Evolutionary conservation across 306 rosid genomes (phyloP).

Genomic region (Fragaria vesca): DNA sequence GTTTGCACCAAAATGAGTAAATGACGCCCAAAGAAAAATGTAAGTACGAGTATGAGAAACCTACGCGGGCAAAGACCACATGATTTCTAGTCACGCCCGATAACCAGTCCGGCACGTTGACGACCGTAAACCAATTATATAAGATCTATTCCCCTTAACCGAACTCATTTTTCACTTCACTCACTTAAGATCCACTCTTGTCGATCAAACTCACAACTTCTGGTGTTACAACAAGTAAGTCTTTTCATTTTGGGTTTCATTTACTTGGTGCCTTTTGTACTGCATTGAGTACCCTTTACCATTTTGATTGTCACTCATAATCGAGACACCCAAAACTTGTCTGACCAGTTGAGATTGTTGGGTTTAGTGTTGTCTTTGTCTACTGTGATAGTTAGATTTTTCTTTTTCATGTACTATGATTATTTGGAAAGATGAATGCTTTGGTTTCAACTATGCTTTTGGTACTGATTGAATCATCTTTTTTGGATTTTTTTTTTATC

Average conservation of each 20-base stretch:
- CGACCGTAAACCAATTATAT: too few relatives aligned
- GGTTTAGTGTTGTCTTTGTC: not conserved
- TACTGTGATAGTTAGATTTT: not conserved
- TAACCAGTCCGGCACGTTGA: slow-evolving; percentile 35
- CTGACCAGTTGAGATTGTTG: not conserved
- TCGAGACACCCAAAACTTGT: not conserved
- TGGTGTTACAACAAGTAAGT: not conserved
- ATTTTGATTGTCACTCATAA: not conserved
- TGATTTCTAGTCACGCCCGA: slow-evolving; percentile 35
- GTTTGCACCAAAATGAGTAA: too few relatives aligned
- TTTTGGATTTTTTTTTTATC: not conserved
- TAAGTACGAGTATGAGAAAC: not conserved
- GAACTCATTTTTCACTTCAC: not conserved
- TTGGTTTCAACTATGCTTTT: not conserved
- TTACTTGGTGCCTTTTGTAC: not conserved
- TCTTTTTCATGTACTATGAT: not conserved
- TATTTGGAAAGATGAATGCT: not conserved
- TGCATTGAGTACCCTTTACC: not conserved
- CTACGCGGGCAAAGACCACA: slow-evolving; percentile 44
- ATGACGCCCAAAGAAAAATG: too few relatives aligned
- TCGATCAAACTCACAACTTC: not conserved
- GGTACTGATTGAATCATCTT: not conserved
- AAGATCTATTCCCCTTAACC: not conserved
- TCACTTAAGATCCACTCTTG: not conserved
- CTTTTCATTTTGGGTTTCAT: not conserved